phyloP scores from a whole-genome alignment of 345 rosid species.

The Pistacia atlantica region DNA sequence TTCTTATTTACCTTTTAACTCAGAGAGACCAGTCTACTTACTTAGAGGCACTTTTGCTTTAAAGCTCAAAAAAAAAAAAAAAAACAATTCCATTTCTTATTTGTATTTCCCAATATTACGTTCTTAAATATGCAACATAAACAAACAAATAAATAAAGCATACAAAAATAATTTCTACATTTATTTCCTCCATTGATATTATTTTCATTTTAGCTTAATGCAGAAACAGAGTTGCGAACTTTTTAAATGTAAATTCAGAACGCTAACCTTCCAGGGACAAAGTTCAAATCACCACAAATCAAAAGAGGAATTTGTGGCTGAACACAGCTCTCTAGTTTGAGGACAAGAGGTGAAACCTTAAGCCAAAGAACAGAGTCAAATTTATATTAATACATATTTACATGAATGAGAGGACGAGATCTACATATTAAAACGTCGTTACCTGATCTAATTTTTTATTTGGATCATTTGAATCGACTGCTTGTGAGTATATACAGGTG shows the following conservation, averaged over 20 bases:
- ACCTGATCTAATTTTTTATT: constrained; percentile 28
- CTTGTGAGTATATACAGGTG: constrained; percentile 22
- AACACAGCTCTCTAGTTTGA: constrained; percentile 38
- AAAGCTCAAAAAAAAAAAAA: neutral
- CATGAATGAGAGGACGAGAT: neutral
- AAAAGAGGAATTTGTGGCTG: constrained; percentile 36
- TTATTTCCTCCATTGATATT: neutral
- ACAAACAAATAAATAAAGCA: no score
- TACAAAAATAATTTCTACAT: neutral
- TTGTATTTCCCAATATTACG: neutral
- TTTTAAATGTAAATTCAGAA: neutral
- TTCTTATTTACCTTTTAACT: neutral
- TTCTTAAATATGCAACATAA: neutral
- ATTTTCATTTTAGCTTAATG: neutral
- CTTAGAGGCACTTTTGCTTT: neutral
- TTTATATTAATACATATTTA: neutral
- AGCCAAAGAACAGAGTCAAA: neutral
- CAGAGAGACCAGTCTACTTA: neutral
- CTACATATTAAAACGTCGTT: neutral
- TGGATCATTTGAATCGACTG: neutral
- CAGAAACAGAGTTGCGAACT: neutral
- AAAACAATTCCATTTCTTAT: neutral
- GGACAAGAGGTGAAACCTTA: constrained; percentile 36
- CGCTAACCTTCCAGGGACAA: constrained; percentile 41
- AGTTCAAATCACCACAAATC: constrained; percentile 35